Percentiles rank a stretch among this genome's conserved stretches.
phyloP scores from a whole-genome alignment of 352 stramenopile species.

The Phytophthora podocarpi region DNA sequence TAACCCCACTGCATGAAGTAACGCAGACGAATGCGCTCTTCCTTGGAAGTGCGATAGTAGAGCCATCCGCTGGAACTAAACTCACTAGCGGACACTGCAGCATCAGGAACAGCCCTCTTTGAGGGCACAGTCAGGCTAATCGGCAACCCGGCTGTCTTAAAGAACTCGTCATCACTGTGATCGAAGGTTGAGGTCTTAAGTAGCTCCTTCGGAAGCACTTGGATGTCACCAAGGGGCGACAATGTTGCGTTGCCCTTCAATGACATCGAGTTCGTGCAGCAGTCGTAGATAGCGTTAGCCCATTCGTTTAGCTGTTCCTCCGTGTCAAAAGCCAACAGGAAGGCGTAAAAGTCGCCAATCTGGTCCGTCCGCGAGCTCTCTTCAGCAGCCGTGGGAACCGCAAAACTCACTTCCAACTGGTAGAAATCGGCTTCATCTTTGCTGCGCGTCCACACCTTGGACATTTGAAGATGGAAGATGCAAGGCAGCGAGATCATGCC shows the following conservation, averaged over 20 bases:
- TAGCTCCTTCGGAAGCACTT: conserved; percentile 82
- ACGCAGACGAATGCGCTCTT: conserved; percentile 80
- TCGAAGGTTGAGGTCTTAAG: conserved; percentile 85
- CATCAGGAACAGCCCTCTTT: conserved; percentile 20
- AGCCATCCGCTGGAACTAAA: conserved; percentile 86
- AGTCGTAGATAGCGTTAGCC: conserved; percentile 82
- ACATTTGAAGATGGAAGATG: conserved; percentile 85
- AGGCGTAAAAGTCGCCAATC: conserved; percentile 79
- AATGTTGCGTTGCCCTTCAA: conserved; percentile 71
- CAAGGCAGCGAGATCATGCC: conserved; percentile 80
- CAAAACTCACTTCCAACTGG: conserved; percentile 85
- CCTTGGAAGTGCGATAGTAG: conserved; percentile 83
- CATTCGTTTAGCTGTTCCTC: conserved; percentile 75
- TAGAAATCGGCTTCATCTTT: conserved; percentile 81
- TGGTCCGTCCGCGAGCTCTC: conserved; percentile 66
- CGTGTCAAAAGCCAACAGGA: conserved; percentile 81
- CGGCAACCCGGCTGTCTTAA: conserved; percentile 36
- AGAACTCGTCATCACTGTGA: conserved; percentile 46
- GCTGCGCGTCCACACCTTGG: conserved; percentile 72
- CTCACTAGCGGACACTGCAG: conserved; percentile 27
- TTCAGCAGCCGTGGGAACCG: conserved; percentile 63
- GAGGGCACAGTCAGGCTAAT: conserved; percentile 19
- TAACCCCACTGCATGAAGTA: conserved; percentile 91
- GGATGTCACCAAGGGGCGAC: conserved; percentile 69
- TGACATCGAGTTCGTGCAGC: conserved; percentile 89